Evolutionary conservation across 495 filamentous ascomycete species (phyloP).

Genomic region (Astrocystis sublimbata): DNA sequence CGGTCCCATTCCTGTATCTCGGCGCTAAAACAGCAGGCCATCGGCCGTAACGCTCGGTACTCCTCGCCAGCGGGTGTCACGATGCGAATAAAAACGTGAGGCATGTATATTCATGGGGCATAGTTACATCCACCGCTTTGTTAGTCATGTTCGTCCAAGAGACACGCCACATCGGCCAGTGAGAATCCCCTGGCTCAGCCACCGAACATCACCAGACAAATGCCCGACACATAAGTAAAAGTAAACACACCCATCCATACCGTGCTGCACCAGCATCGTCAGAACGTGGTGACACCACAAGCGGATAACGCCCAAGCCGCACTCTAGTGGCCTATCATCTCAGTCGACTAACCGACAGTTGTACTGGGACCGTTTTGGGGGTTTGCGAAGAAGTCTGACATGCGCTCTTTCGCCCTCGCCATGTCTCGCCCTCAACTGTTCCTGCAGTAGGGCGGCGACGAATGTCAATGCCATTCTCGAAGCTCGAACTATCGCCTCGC

Average conservation of each 20-base stretch:
- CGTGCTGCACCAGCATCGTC: slow-evolving; percentile 1
- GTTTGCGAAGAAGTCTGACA: slow-evolving; percentile 6
- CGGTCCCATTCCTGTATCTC: background rate
- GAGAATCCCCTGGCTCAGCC: background rate
- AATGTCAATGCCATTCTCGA: too few relatives aligned
- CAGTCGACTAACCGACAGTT: slow-evolving; percentile 15
- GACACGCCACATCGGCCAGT: background rate
- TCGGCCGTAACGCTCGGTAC: background rate
- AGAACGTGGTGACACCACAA: slow-evolving; percentile 10
- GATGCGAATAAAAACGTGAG: slow-evolving; percentile 4
- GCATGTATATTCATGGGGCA: slow-evolving; percentile 1
- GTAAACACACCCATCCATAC: too few relatives aligned
- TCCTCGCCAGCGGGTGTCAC: background rate
- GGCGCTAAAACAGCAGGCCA: background rate
- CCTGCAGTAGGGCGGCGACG: slow-evolving; percentile 20
- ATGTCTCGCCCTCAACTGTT: slow-evolving; percentile 16
- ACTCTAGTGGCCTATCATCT: slow-evolving; percentile 11
- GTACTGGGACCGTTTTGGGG: slow-evolving; percentile 5
- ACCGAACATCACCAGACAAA: background rate
- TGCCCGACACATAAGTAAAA: background rate
- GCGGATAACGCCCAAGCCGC: slow-evolving; percentile 14
- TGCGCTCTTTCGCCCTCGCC: background rate
- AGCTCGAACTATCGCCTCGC: slow-evolving; percentile 8
- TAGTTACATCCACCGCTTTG: background rate
- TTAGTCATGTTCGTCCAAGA: slow-evolving; percentile 1